phyloP scores from a whole-genome alignment of 345 rosid genomes.

The Barbarea vulgaris region DNA sequence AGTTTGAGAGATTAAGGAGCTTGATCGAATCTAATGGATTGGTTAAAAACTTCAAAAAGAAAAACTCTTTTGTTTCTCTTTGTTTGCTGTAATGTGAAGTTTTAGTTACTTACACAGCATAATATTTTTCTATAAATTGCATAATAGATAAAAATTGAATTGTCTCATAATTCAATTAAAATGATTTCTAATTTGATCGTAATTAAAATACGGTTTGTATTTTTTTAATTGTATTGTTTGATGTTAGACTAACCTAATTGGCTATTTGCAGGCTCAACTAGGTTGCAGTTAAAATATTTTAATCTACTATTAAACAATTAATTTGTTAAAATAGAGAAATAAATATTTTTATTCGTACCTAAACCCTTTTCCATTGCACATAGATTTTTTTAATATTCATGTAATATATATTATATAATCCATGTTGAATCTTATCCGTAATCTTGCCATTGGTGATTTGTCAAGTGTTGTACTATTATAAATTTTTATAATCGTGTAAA shows the following conservation, averaged over 20 bases:
- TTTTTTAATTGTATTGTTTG: no score
- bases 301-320: background rate
- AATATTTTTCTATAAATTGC: background rate
- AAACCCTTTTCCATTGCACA: background rate
- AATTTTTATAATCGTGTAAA: background rate
- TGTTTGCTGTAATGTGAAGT: background rate
- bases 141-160: background rate
- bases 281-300: background rate
- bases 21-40: constrained; percentile 19
- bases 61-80: background rate
- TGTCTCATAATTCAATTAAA: background rate
- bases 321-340: background rate
- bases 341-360: background rate
- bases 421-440: constrained; percentile 30
- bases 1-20: constrained; percentile 12
- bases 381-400: background rate
- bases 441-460: background rate
- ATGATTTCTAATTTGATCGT: background rate
- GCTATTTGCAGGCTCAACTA: background rate
- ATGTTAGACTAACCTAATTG: background rate
- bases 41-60: background rate
- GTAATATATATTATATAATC: background rate
- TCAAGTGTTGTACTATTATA: background rate
- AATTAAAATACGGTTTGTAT: no score
- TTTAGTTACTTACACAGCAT: background rate